A percentile compares a stretch with the other conserved stretches of the same genome.
Evolutionary conservation across 106 monocot genomes (phyloP).

Genomic region (Dioscorea zingiberensis): DNA sequence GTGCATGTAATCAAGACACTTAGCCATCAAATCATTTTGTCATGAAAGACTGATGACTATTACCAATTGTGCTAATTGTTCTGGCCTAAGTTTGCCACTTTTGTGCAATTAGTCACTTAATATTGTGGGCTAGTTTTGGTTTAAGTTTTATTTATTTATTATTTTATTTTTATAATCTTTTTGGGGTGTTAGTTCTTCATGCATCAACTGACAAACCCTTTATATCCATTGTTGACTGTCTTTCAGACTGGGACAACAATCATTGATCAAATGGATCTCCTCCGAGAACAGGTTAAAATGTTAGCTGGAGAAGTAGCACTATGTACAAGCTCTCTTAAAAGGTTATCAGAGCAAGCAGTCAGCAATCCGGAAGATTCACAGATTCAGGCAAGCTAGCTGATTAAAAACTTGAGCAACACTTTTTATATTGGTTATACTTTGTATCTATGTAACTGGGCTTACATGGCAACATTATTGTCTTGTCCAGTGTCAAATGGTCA

Average conservation of each 20-base stretch:
- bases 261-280: slow-evolving; percentile 92
- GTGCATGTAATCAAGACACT: no score
- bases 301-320: slow-evolving; percentile 91
- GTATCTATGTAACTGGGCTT: neutral
- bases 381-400: slow-evolving; percentile 49
- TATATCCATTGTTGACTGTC: neutral
- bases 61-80: no score
- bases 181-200: neutral
- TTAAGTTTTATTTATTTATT: no score
- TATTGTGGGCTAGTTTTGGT: no score
- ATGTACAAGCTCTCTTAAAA: slow-evolving; percentile 82
- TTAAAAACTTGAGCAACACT: no score
- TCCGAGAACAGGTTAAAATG: slow-evolving; percentile 92
- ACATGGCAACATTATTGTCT: no score
- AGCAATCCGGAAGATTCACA: slow-evolving; percentile 69
- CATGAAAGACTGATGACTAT: no score
- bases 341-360: slow-evolving; percentile 70
- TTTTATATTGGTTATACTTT: neutral
- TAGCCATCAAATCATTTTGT: no score
- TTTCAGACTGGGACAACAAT: slow-evolving; percentile 86
- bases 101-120: no score
- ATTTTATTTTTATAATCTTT: no score
- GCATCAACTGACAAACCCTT: neutral
- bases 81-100: no score
- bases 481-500: no score